Base-by-base conservation (phyloP, 345 rosid genomes). In the Dimocarpus longan region DNA sequence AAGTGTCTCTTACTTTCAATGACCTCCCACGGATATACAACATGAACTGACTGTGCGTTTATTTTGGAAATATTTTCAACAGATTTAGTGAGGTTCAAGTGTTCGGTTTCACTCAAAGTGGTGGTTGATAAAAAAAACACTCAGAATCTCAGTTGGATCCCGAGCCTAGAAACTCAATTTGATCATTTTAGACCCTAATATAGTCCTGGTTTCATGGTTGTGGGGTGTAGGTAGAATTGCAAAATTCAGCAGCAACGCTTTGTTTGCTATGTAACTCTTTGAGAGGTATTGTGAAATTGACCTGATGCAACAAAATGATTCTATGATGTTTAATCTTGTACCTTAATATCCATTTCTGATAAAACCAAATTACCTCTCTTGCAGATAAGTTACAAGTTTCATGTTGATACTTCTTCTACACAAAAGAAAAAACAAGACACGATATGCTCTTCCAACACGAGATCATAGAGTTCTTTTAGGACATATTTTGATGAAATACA, bases 191-290 rank as follows among this genome's bases (percentile, higher is more conserved):
- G 37, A 26, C 63, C 18, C 56, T 50, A 50, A 43, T 69, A 46
- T 22, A 22, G 62, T 13, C 37, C 62, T 6, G 15, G 43, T 71
- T 52, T 13, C 28, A 71, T 10, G 9, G n/a, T 40, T 9, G 57
- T 13, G 8, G 57, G 57, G 1, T 37, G 76, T 73, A 52, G 76
- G 67, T 73, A 13, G 39, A 24, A 37, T 73, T 40, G 62, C 76
- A 73, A 54, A 39, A 19, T 73, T 52, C n/a, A 50, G 59, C 2
- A 57, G 19, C 56, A 6, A 39, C 66, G n/a, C 32, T 39, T 73
- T n/a, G 52, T 54, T 57, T 73, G 11, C 66, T n/a, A 39, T 7
- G 68, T 56, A 63, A 22, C 69, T 52, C 56, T 63, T 42, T 39
- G 16, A 37, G 11, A 56, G 76, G 2, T 24, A 19, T 42, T 13